Base-by-base conservation (phyloP, 768 basidiomycete genomes). In the Naganishia antarctica region DNA sequence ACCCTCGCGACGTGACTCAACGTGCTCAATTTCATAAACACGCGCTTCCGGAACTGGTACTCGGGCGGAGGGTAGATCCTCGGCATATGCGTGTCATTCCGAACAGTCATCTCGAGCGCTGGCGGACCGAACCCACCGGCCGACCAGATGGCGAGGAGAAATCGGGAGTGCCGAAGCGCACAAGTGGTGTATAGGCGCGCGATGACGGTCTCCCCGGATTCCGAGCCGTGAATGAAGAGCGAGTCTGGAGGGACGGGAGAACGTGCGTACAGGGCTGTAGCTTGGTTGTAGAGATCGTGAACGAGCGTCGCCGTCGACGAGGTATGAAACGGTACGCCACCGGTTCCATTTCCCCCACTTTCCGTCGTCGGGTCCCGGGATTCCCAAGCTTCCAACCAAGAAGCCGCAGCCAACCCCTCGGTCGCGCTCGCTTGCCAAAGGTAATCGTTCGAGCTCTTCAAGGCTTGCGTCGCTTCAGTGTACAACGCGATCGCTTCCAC, bases 401-500 rank as follows among this genome's bases (percentile, higher is more conserved):
- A 81, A 29, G 87, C 81, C 2, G 88, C 88, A 1, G 88, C 89
- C 70, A 92, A 76, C 4, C 91, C 90, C 79, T 99, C 96, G 47
- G 90, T 80, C 0, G 87, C 86, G 13, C 87, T 85, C 0, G 90
- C 94, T 74, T 92, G 88, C 94, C 94, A 99, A 28, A 88, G 81
- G 25, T 83, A 78, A 76, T 97, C 94, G 61, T 85, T 84, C 8
- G 84, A 82, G 1, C 81, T 80, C 76, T 87, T 89, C 70, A 91
- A 85, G n/a, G 89, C 74, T 32, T 82, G 82, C 18, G 91, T 78
- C 13, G 91, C 87, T 80, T 98, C 92, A 59, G 85, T 83, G 77
- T 91, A 98, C 85, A 91, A 91, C 58, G 87, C 81, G 43, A 81
- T 79, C 1, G 94, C 87, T 71, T 98, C 92, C 51, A 85, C 84